Conservation (phyloP, 164 flowering plant genomes). For the Stephania japonica region DNA sequence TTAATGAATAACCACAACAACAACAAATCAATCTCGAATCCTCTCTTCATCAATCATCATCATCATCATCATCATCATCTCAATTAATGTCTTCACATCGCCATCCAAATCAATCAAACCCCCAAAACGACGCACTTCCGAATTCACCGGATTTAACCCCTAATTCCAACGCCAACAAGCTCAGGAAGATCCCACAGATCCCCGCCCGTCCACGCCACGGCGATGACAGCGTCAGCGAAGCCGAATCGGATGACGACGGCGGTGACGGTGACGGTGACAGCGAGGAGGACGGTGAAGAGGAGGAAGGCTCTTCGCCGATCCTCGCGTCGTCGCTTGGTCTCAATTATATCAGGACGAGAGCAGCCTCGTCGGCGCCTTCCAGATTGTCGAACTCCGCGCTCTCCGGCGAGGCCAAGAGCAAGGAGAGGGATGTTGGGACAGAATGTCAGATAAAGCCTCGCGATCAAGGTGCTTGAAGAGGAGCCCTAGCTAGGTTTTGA, state of each 20-base stretch:
- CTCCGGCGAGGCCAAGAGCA: conserved; percentile 6
- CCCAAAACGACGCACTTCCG: neutral
- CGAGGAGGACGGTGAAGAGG: neutral
- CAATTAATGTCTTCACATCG: conserved; percentile 12
- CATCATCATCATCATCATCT: conserved; percentile 19
- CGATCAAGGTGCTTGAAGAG: conserved; percentile 31
- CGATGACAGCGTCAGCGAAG: neutral
- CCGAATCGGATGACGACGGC: conserved; percentile 9
- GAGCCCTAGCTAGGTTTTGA: too few species aligned
- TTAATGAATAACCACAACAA: too few species aligned
- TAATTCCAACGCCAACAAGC: conserved; percentile 27
- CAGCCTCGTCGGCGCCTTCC: conserved; percentile 28
- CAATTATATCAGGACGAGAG: conserved; percentile 52
- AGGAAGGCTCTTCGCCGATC: conserved; percentile 22
- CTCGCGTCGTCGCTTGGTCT: conserved; percentile 51
- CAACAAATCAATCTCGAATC: conserved; percentile 1
- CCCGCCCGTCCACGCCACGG: conserved; percentile 29
- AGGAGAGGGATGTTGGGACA: conserved; percentile 15
- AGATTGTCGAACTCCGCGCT: conserved; percentile 22
- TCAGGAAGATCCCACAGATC: conserved; percentile 65
- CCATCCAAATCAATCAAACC: conserved; percentile 7
- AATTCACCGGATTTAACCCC: neutral
- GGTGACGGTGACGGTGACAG: conserved; percentile 12
- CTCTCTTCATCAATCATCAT: too few species aligned
- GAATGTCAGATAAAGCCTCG: conserved; percentile 18